Base-by-base conservation (phyloP, 202 grass and related monocot species). In the Zizania palustris region DNA sequence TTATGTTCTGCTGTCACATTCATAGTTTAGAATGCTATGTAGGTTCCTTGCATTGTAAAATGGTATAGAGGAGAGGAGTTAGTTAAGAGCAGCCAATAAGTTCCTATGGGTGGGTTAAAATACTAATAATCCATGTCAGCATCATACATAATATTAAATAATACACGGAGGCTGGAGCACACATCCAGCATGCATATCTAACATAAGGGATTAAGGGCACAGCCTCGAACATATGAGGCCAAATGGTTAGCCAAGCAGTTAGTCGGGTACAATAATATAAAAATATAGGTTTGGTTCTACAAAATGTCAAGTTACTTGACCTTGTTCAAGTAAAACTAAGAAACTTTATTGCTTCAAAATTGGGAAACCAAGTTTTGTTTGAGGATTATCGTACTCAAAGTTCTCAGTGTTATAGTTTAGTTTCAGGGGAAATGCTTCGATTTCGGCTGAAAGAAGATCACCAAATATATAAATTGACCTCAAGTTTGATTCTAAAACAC, bases 1-100 rank as follows among this genome's bases (percentile, higher is more conserved):
- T 80, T 67, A 3, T 63, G 16, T 22, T 82, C 65, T 71, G 65
- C 73, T 60, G 53, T 65, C 50, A 20, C 16, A 73, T 45, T 82
- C 60, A 46, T 35, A 33, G 11, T 72, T 60, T 66, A 83, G 14
- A 51, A 57, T 42, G 61, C 39, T 62, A 59, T 42, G 37, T 20
- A 20, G 15, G 60, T 82, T 71, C 16, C 42, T 80, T 75, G 79
- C 76, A 22, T 58, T 59, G 38, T 9, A 60, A 64, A 21, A 11
- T 40, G 20, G 11, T 11, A 20, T 9, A 60, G 18, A 59, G 6
- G 33, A 59, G 4, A 75, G 21, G 6, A 49, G 28, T 61, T 63
- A 60, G 5, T 38, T 20, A 5, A 63, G 42, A 75, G 57, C 57
- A 63, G 72, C 42, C 57, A 63, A 36, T 50, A 75, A 67, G 39